These are phyloP conservation scores for Naegleria gruberi DNA, from an alignment of 208 protist genomes.

Conservation along the genomic window DNA sequence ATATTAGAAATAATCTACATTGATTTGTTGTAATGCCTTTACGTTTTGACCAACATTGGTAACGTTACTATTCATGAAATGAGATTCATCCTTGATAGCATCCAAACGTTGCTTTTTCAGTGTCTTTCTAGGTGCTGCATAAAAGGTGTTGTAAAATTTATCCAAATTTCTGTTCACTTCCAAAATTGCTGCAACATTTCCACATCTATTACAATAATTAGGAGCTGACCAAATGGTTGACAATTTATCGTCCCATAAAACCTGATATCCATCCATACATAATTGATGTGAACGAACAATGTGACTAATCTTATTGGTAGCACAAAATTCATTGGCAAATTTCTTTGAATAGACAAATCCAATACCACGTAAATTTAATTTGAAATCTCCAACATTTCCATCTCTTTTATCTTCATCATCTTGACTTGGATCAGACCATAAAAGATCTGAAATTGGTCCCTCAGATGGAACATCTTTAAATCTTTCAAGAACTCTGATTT, in stretches of 20 bases:
- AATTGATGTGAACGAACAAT: slow-evolving; percentile 73
- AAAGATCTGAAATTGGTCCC: slow-evolving; percentile 78
- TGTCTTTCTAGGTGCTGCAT: slow-evolving; percentile 55
- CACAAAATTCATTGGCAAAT: slow-evolving; percentile 55
- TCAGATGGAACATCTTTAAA: slow-evolving; percentile 77
- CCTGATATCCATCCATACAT: slow-evolving; percentile 64
- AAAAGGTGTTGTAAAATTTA: slow-evolving; percentile 70
- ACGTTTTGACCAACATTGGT: background rate
- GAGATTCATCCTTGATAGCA: background rate
- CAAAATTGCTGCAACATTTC: slow-evolving; percentile 81
- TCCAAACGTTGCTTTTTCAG: background rate
- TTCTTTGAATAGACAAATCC: slow-evolving; percentile 60
- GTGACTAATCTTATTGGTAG: slow-evolving; percentile 56
- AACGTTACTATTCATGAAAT: background rate
- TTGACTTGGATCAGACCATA: slow-evolving; percentile 85
- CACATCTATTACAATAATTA: slow-evolving; percentile 96
- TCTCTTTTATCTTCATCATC: slow-evolving; percentile 18
- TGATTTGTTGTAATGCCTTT: background rate
- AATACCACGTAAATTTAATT: slow-evolving; percentile 44
- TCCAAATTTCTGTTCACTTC: slow-evolving; percentile 68
- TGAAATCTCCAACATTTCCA: background rate
- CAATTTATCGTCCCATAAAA: slow-evolving; percentile 48
- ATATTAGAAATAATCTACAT: background rate
- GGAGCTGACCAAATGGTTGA: slow-evolving; percentile 93
- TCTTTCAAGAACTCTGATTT: slow-evolving; percentile 59